Percentiles rank a stretch among this genome's conserved stretches.
These are phyloP conservation scores for Vinca minor DNA, from an alignment of 257 asterid species.

Conservation along the genomic window DNA sequence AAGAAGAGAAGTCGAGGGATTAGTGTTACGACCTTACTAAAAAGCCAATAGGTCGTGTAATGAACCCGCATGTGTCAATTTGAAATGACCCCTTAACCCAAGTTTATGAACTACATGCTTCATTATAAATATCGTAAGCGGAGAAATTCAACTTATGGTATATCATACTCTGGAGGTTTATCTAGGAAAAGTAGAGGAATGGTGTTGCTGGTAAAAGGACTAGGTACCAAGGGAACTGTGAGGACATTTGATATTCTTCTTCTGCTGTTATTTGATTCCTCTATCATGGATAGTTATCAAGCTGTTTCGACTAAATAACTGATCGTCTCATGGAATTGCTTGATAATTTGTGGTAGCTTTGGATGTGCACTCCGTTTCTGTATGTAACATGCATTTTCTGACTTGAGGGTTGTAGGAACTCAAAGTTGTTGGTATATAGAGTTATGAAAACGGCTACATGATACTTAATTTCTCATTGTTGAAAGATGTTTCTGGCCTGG, in stretches of 20 bases:
- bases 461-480: background rate
- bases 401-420: background rate
- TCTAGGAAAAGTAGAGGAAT: background rate
- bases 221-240: background rate
- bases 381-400: background rate
- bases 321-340: background rate
- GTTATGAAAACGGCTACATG: background rate
- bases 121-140: background rate
- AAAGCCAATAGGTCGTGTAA: background rate
- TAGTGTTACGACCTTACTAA: background rate
- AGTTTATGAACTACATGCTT: background rate
- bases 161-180: background rate
- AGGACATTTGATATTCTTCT: background rate
- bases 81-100: background rate
- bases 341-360: background rate
- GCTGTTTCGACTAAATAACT: background rate
- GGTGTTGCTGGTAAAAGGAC: background rate
- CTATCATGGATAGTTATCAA: background rate
- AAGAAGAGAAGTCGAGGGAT: background rate
- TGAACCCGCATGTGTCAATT: background rate
- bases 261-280: background rate
- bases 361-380: background rate
- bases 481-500: background rate
- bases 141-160: background rate
- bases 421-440: background rate